phyloP scores from a whole-genome alignment of 1,284 basidiomycete species.

The Cryptococcus sp. region DNA sequence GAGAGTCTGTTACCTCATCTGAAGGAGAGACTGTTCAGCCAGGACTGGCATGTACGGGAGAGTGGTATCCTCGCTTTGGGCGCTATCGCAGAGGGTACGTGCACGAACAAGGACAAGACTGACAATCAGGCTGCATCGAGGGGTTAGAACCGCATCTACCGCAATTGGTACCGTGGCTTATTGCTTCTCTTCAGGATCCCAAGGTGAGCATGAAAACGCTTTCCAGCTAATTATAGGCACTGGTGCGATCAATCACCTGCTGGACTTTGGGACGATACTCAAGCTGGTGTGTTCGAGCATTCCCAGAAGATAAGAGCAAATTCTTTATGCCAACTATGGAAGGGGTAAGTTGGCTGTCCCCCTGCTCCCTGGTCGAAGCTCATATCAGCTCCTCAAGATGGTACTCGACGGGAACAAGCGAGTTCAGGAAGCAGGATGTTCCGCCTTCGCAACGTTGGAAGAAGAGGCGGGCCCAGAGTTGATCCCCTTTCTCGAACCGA shows the following conservation, averaged over 20 bases:
- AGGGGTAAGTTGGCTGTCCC: conserved; percentile 83
- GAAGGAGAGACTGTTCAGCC: conserved; percentile 88
- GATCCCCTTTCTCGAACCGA: conserved; percentile 88
- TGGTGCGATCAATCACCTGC: conserved; percentile 96
- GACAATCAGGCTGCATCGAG: conserved; percentile 77
- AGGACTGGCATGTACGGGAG: conserved; percentile 91
- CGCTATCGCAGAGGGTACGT: conserved; percentile 91
- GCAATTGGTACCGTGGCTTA: conserved; percentile 85
- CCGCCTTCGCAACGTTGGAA: conserved; percentile 95
- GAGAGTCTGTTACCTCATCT: conserved; percentile 82
- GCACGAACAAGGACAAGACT: not conserved
- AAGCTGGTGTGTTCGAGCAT: conserved; percentile 78
- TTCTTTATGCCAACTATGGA: conserved; percentile 98
- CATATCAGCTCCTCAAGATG: conserved; percentile 88
- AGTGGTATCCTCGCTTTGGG: conserved; percentile 94
- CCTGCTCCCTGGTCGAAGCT: no score
- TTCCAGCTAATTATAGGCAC: conserved; percentile 56
- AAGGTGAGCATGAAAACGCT: conserved; percentile 56
- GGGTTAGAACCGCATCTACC: conserved; percentile 91
- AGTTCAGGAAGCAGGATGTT: conserved; percentile 98
- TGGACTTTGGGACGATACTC: conserved; percentile 99
- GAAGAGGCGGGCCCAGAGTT: conserved; percentile 91
- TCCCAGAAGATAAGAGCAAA: conserved; percentile 72
- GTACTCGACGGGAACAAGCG: conserved; percentile 99
- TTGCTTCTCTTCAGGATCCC: conserved; percentile 81